Base-by-base conservation (phyloP, 1,139 yeast species). In the Blastobotrys aristatus region DNA sequence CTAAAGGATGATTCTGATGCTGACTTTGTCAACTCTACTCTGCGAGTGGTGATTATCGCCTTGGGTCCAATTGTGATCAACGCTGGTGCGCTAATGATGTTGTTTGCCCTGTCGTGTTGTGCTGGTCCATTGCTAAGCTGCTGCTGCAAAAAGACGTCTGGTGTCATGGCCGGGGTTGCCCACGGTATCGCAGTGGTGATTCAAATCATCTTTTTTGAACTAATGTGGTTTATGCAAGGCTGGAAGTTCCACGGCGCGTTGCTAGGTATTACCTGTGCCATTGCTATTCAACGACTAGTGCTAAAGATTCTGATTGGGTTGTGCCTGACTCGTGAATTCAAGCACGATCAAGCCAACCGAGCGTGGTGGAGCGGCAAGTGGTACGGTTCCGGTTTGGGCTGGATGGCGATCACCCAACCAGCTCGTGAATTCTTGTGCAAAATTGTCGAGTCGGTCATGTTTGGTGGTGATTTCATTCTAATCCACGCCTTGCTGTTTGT, bases 331-430 rank as follows among this genome's bases (percentile, higher is more conserved):
- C 84, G 99, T 75, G 99, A 92, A 73, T 90, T 89, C 76, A 92
- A 90, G 81, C 90, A 88, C 62, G 98, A 94, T 70, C 90, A 85
- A 67, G 78, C 98, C 39, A 92, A 92, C 73, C 84, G 95, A 61
- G 97, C 98, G 26, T 92, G 95, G 92, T 92, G 99, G 99, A 85
- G 96, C 53, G 99, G 99, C 77, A 90, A 90, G 71, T 92, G 99
- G 99, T 88, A 90, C 70, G 90, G 95, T 54, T 75, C 88, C 55
- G 95, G 96, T 64, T 74, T 92, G 73, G 98, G 98, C 54, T 84
- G 86, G 82, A 83, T 86, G 81, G 96, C 97, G 18, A 79, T 87
- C 76, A 85, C 97, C 33, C 98, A 92, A 74, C 98, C 99, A 56
- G 68, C 87, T 44, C 87, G 99, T 77, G 99, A 92, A 74, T 89